These are phyloP conservation scores for Daedaleopsis nitida DNA, from an alignment of 768 basidiomycete species.

Conservation along the genomic window DNA sequence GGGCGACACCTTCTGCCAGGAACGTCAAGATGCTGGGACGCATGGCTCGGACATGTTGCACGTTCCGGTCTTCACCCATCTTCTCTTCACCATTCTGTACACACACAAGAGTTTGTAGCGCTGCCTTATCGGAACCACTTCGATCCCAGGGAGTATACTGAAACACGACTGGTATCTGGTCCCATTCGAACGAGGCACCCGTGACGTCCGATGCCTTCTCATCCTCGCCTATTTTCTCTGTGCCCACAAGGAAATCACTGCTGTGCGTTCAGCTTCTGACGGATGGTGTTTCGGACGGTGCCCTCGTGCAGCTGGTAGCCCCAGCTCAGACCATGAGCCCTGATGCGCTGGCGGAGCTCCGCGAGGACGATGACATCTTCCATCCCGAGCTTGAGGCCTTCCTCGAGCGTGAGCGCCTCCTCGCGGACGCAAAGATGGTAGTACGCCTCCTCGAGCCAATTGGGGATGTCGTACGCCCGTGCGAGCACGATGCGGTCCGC, in stretches of 20 bases:
- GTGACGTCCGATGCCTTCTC: background rate
- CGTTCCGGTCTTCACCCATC: background rate
- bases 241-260: background rate
- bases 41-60: background rate
- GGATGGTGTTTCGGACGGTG: conserved; percentile 5
- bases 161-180: background rate
- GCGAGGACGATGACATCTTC: conserved; percentile 21
- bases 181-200: too few relatives aligned
- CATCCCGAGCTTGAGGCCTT: conserved; percentile 21
- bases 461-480: conserved; percentile 15
- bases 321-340: background rate
- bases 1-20: background rate
- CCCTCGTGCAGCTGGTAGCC: conserved; percentile 5
- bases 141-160: background rate
- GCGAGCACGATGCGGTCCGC: conserved; percentile 24
- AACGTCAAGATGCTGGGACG: background rate
- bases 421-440: conserved; percentile 17
- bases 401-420: conserved; percentile 19
- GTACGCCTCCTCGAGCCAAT: conserved; percentile 19
- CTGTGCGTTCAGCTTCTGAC: background rate
- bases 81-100: background rate
- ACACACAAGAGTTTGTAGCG: background rate
- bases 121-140: background rate
- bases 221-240: background rate
- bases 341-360: conserved; percentile 18